Base-by-base conservation (phyloP, 441 rosid species). In the Geranium incanum region DNA sequence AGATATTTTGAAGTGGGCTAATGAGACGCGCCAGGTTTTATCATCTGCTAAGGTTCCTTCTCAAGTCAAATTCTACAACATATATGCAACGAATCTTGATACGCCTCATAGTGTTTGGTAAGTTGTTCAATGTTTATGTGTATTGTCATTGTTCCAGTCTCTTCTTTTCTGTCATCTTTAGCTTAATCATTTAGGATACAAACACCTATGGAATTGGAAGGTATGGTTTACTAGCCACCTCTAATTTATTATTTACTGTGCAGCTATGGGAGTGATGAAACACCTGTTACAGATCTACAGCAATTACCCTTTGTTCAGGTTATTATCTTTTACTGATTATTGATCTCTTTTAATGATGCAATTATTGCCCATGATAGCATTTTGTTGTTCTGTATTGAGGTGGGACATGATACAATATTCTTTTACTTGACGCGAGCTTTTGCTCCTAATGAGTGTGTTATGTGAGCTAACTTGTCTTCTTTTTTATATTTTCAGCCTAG, bases 71-170 rank as follows among this genome's bases (percentile, higher is more conserved):
- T 94, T 94, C 81, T 94, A 88, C 81, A 91, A 91, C 69, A 88
- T 94, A 67, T 94, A 94, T 72, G 99, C 88, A 28, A 91, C 81
- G 68, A 83, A 80, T 81, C 81, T 90, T 50, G 97, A 84, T 76
- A 91, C 99, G 67, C 99, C 99, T 7, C 99, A 91, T 65, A 88
- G 87, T 75, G 93, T 88, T 68, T 82, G 99, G 99, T 94, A 89
- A 78, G 81, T 75, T 74, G 37, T 69, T 60, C 3, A 13, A 36
- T 59, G 41, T 70, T 69, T 66, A 33, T 16, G 18, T 68, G 59
- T 4, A 71, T 8, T 18, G 59, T 72, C 12, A 4, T 36, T 48
- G 3, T 68, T 80, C 70, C 68, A 15, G 66, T 18, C 2, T 2
- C 5, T 19, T 18, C 21, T 6, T 21, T 3, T 21, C 52, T 0